Evolutionary conservation across 2,329 filamentous ascomycete genomes (phyloP), one percentile per base, ranked within the genome.

Genomic region (Xylariaceae sp.): DNA sequence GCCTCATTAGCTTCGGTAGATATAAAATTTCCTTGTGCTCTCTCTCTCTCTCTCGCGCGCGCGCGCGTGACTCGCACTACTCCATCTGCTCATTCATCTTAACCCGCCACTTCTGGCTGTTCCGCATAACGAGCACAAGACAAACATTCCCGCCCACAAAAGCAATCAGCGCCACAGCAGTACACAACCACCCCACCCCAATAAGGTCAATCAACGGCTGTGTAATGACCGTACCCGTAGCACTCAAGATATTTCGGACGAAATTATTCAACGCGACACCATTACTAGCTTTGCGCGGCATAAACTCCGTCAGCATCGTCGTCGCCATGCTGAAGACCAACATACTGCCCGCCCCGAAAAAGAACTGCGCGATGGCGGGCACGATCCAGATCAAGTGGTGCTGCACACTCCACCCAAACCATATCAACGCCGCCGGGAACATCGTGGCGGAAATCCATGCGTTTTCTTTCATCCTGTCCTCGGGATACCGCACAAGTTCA

Each of bases 291-390:
- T 77, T 75, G 34, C 79, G 75, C 12, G 86, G 86, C 74, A 92
- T 84, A 60, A 92, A 90, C 60, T 93, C 88, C 0, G 88, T 92
- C 54, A 93, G 71, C 85, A 93, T 90, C 0, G 88, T 93, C 0
- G 86, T 90, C 0, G 80, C 74, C 55, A 81, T 76, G 39, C 80
- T 77, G 66, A 88, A 90, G 22, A 90, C 82, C 4, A 93, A 73
- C 88, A 94, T 93, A 23, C 78, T 84, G 2, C 85, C 83, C 3
- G 86, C 56, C 14, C 88, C 88, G 57, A 92, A 93, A 61, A 84
- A 77, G 63, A 88, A 86, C 34, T 83, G 82, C 20, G 82, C 81
- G 32, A 86, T 71, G 54, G 78, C 73, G 45, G 78, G 73, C 22
- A 80, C 80, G 11, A 81, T 65, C 79, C 83, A 87, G 47, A 79